Evolutionary conservation across 2,329 filamentous ascomycete species (phyloP), one percentile per base, ranked within the genome.

Genomic region (Phialophora expanda): DNA sequence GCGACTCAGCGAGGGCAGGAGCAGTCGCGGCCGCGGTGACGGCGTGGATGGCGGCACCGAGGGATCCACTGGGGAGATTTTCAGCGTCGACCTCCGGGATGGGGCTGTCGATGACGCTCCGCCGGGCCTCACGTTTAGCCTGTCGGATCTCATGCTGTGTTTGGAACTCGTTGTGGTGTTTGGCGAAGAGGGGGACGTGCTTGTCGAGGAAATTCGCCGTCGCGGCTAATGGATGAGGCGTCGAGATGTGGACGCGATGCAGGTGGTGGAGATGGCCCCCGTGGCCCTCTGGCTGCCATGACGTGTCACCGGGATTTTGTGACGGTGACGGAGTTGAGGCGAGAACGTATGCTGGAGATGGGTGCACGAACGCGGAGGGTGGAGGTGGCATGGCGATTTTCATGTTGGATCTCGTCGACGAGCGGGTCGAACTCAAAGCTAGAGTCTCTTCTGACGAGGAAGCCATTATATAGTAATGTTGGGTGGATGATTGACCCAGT

Each of bases 161-260:
- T 14, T 24, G 34, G 58, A 53, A 65, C 48, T 67, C 67, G 30
- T 38, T 30, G 59, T 69, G 67, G 56, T 69, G 67, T 17, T 69
- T 65, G 14, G 67, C 56, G 54, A 69, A 69, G n/a, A 63, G 12
- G 14, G 64, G 61, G 32, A 69, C 67, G 54, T 69, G 65, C 32
- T 67, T 67, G 62, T 69, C 67, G 22, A 69, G 62, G 56, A 62
- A 67, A 20, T 50, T 46, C 11, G 62, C 22, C 11, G 66, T 51
- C 6, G 64, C 55, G 20, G 66, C 56, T 48, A 69, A 14, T 4
- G 66, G 64, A 60, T 69, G 66, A 9, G 66, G 64, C 26, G 64
- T 68, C 30, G 66, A 41, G 63, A 68, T 66, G 55, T 69, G 67
- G 22, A 65, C 41, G 62, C 61, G 65, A 28, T 63, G 50, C 44